phyloP scores from a whole-genome alignment of 2,329 filamentous ascomycete genomes.

The Aspergillus phoenicis region DNA sequence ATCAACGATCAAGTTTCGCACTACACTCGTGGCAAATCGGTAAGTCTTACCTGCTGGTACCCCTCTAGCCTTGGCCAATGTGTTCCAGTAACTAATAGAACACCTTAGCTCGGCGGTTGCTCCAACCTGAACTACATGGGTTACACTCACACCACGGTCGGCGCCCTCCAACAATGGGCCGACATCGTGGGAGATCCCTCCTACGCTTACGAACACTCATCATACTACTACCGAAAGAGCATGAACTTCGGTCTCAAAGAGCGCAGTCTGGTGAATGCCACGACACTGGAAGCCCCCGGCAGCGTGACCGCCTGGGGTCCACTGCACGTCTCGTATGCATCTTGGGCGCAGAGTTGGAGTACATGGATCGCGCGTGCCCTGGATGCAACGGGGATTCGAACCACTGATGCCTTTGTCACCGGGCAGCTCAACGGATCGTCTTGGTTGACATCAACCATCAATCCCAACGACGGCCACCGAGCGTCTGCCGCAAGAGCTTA shows the following conservation, averaged over 20 bases:
- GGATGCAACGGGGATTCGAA: background rate
- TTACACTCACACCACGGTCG: background rate
- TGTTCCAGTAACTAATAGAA: background rate
- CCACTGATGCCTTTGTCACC: background rate
- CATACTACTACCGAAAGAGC: background rate
- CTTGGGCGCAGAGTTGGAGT: background rate
- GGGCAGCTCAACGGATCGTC: background rate
- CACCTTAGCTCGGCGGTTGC: background rate
- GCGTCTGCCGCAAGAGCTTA: background rate
- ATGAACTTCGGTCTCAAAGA: background rate
- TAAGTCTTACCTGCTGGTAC: background rate
- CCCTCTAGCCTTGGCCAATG: no score
- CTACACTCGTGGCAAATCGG: background rate
- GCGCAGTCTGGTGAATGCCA: background rate
- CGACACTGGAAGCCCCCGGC: background rate
- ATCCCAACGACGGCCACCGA: background rate
- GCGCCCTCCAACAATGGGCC: background rate
- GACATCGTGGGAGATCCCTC: background rate
- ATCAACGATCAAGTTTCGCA: background rate
- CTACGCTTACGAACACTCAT: background rate
- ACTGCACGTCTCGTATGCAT: background rate
- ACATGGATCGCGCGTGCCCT: background rate
- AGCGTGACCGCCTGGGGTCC: background rate
- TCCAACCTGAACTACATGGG: background rate
- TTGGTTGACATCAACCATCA: background rate